Base-by-base conservation (phyloP, 192 early-diverging fungal genomes). In the Coemansia sp. region DNA sequence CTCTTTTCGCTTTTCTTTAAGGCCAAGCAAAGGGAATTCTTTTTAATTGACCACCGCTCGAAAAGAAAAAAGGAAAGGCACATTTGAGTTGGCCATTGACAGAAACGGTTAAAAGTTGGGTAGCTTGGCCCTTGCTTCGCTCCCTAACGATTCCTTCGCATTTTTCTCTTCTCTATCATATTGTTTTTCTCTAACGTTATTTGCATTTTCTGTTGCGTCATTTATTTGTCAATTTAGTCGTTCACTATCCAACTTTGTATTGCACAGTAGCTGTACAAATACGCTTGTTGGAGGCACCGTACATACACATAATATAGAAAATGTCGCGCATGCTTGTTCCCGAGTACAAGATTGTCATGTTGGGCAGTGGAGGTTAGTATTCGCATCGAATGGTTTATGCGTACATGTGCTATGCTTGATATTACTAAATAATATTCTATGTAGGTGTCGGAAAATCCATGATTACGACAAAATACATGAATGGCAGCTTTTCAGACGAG, bases 311-410 rank as follows among this genome's bases (percentile, higher is more conserved):
- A 32, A 43, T 43, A 43, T 43, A 43, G 41, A 43, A 15, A 43
- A 69, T 72, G 65, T 65, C 64, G 61, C 92, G 88, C 43, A 47
- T 66, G 59, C 35, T 72, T 32, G 19, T 59, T 19, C 90, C 91
- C 62, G 95, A 98, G 80, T 98, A 98, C 84, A 94, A 95, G 73
- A 84, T 98, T 48, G 95, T 98, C 32, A 93, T 98, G 54, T 83
- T 98, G 47, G 95, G 95, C 29, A 92, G 90, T 65, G 95, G 94
- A 69, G 94, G 89, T 90, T 83, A 64, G 85, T 85, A 57, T 41
- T 10, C 14, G 22, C 50, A 24, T 11, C 27, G 25, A 3, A 50
- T n/a, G 4, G 9, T 50, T 47, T 2, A 61, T 11, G 7, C 59
- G n/a, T 2, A 25, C 5, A 25, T 17, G 29, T 14, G 19, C 32